Evolutionary conservation across 345 rosid genomes (phyloP).

Genomic region (Gossypium herbaceum): DNA sequence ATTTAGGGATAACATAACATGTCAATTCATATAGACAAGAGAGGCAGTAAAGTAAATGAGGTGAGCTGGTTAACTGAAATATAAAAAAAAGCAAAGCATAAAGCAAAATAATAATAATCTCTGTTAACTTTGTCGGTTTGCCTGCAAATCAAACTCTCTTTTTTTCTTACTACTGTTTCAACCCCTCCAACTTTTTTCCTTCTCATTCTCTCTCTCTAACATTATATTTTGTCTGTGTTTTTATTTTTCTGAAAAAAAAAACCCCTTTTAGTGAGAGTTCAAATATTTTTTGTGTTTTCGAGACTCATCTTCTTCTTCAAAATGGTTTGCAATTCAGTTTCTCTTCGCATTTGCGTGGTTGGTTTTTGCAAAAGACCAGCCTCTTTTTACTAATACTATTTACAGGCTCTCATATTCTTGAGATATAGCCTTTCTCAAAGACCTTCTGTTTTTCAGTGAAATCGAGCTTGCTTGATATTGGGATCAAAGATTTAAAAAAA

Average conservation of each 20-base stretch:
- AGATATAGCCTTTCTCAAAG: conserved; percentile 27
- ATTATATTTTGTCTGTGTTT: background rate
- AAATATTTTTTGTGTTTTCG: conserved; percentile 8
- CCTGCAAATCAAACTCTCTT: conserved; percentile 49
- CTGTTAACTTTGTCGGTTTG: conserved; percentile 61
- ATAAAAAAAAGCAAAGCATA: background rate
- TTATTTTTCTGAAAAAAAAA: background rate
- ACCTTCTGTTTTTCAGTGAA: background rate
- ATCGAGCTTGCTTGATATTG: conserved; percentile 2
- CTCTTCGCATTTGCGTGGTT: conserved; percentile 19
- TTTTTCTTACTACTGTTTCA: conserved; percentile 25
- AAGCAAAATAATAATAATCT: conserved; percentile 17
- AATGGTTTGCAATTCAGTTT: conserved; percentile 36
- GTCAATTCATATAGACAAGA: conserved; percentile 37
- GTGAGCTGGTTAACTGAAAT: conserved; percentile 10
- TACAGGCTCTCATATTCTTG: conserved; percentile 36
- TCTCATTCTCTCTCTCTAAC: background rate
- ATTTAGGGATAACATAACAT: background rate
- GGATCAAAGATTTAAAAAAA: background rate
- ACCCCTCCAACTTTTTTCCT: conserved; percentile 35
- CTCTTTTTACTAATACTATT: conserved; percentile 13
- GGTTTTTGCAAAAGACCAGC: conserved; percentile 1
- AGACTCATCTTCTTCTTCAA: background rate
- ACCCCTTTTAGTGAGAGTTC: background rate
- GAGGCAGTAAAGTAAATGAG: conserved; percentile 55